Base-by-base conservation (phyloP, 2,329 filamentous ascomycete species). In the Elsinoe ampelina region DNA sequence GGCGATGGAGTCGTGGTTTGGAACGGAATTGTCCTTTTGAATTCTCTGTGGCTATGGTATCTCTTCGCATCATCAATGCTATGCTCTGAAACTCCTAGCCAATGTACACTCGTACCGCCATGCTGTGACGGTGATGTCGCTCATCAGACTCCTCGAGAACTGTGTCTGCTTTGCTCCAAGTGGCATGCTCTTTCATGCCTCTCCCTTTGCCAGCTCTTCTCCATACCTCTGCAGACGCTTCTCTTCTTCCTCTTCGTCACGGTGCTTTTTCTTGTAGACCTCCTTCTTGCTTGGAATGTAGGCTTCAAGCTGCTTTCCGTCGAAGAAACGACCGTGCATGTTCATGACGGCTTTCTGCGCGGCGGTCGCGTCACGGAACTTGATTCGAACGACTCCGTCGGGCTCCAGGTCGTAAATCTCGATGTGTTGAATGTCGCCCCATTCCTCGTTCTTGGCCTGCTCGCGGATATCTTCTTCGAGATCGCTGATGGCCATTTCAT, bases 401-500 rank as follows among this genome's bases (percentile, higher is more conserved):
- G 81, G 74, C 71, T 98, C 95, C 61, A 85, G 78, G 69, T 98
- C 93, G 69, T 87, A 98, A 13, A 98, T 75, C 2, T 93, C 84
- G 39, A 97, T 88, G 66, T 95, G 96, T 32, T 90, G 95, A 35
- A 97, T 89, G 20, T 85, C 79, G 2, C 93, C 93, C 12, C 93
- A 76, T 72, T 95, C 95, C 58, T 82, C 79, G 72, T 95, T 95
- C 58, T 82, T 79, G 69, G 89, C 95, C 71, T 95, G 91, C 52
- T 95, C 89, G 45, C 88, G 82, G 57, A 97, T 88, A 68, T 98
- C 93, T 69, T 95, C 87, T 68, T 95, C 95, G 73, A 97, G 95
- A 61, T 97, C 92, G 36, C 95, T 76, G 59, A 95, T 80, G 1
- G 86, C 87, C 0, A 84, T 83, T 1, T 87, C 83, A 11, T 97